Base-by-base conservation (phyloP, 1,284 basidiomycete species). In the Exobasidium rhododendri region DNA sequence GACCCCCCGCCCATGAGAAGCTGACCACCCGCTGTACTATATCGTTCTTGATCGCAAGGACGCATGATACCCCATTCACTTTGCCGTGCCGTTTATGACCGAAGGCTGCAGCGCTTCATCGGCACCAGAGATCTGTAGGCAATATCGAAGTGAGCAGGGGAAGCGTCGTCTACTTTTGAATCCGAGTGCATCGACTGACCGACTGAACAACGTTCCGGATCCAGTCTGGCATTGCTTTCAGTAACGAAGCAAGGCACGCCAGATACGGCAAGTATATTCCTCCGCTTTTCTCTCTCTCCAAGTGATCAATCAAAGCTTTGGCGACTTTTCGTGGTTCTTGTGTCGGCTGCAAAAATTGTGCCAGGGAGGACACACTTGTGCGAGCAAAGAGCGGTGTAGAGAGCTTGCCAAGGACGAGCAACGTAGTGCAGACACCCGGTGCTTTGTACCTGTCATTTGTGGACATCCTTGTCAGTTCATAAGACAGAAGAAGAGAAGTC, bases 341-440 rank as follows among this genome's bases (percentile, higher is more conserved):
- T 13, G 66, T 52, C 0, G 75, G 75, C 2, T 70, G 66, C 3
- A 78, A 51, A 49, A 77, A 76, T 11, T 66, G 56, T 1, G 69
- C 69, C 22, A 73, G 44, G 6, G 40, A 24, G 30, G 63, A 68
- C 44, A 65, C 55, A 1, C 56, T 55, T 17, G 73, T 35, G 1
- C 66, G 67, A 3, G 66, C 58, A 43, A 79, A 79, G 49, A 79
- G 63, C 22, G 57, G 52, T 24, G 77, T 79, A 7, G 62, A 51
- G 44, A 79, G 61, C 30, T 77, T 72, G 0, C 75, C 75, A 14
- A 73, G 65, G 49, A 69, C 63, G 4, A 77, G 53, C 2, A 78
- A 61, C 11, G 74, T 74, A 3, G 77, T 78, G 4, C 74, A 66
- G 1, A 70, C 64, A 26, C 31, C 22, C 1, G 66, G 68, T 14